These are phyloP conservation scores for Sphaerulina musiva DNA, from an alignment of 2,329 filamentous ascomycete species.

Conservation along the genomic window DNA sequence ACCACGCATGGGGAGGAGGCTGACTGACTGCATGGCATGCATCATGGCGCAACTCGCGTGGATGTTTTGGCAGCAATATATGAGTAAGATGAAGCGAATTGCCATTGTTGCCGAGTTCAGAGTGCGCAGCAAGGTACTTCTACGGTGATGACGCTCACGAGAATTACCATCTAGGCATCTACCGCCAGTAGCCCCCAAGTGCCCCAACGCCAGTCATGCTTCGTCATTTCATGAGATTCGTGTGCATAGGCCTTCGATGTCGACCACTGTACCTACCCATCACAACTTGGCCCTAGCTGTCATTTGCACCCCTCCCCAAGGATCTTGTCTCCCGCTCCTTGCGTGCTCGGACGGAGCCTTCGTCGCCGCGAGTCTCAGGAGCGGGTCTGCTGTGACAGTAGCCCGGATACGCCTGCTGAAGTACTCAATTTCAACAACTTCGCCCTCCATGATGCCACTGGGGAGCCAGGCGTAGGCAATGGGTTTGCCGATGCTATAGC, in stretches of 20 bases:
- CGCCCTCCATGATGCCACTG: slow-evolving; percentile 41
- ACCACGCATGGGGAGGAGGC: no score
- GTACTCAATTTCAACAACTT: slow-evolving; percentile 54
- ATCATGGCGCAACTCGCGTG: background rate
- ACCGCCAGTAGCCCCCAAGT: background rate
- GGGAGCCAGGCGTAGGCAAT: slow-evolving; percentile 56
- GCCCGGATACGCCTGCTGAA: slow-evolving; percentile 51
- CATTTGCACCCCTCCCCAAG: slow-evolving; percentile 2
- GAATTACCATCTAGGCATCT: background rate
- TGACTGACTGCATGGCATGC: background rate
- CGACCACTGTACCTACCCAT: background rate
- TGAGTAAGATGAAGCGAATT: background rate
- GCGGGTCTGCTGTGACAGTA: slow-evolving; percentile 38
- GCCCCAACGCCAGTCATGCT: slow-evolving; percentile 1
- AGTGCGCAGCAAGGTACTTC: background rate
- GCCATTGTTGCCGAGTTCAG: background rate
- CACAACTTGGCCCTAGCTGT: slow-evolving; percentile 10
- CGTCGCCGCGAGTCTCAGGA: slow-evolving; percentile 5
- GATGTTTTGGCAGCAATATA: background rate
- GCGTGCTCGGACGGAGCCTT: background rate
- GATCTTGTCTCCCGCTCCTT: slow-evolving; percentile 1
- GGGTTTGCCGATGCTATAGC: slow-evolving; percentile 53
- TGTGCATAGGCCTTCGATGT: background rate
- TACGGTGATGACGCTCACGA: background rate
- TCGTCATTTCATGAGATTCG: background rate